Percentiles rank a stretch among this genome's conserved stretches.
phyloP scores from a whole-genome alignment of 768 basidiomycete genomes.

The Gymnopilus dilepis region DNA sequence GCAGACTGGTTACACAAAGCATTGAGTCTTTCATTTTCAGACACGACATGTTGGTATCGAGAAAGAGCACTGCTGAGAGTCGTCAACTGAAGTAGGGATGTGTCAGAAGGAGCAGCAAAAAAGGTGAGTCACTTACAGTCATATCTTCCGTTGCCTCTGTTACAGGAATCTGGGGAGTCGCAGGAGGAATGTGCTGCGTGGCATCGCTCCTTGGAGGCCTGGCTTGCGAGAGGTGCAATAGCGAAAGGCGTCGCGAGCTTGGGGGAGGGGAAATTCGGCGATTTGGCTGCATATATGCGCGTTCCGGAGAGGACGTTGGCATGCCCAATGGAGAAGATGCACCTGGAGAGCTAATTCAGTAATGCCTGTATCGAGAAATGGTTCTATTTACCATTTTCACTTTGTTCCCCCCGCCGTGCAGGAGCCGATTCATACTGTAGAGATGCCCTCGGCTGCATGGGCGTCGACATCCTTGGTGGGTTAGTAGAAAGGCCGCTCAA shows the following conservation, averaged over 20 bases:
- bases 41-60: constrained; percentile 8
- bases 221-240: background rate
- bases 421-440: background rate
- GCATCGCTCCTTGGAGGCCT: background rate
- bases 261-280: constrained; percentile 9
- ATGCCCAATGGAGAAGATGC: constrained; percentile 16
- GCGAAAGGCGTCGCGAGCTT: background rate
- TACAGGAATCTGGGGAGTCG: background rate
- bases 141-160: background rate
- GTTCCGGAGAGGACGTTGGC: constrained; percentile 21
- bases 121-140: background rate
- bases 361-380: background rate
- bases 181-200: background rate
- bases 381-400: constrained; percentile 4
- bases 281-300: constrained; percentile 31
- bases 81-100: background rate
- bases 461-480: constrained; percentile 13
- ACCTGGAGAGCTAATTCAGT: constrained; percentile 5
- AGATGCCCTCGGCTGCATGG: background rate
- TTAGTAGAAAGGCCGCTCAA: constrained; percentile 17
- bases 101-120: too few species aligned
- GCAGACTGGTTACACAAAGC: constrained; percentile 13
- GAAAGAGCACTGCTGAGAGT: constrained; percentile 2
- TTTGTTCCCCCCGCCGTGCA: background rate
- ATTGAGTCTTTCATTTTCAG: constrained; percentile 17